A percentile compares a stretch with the other conserved stretches of the same genome.
Evolutionary conservation across 306 rosid genomes (phyloP).

Genomic region (Gleditsia sinensis): DNA sequence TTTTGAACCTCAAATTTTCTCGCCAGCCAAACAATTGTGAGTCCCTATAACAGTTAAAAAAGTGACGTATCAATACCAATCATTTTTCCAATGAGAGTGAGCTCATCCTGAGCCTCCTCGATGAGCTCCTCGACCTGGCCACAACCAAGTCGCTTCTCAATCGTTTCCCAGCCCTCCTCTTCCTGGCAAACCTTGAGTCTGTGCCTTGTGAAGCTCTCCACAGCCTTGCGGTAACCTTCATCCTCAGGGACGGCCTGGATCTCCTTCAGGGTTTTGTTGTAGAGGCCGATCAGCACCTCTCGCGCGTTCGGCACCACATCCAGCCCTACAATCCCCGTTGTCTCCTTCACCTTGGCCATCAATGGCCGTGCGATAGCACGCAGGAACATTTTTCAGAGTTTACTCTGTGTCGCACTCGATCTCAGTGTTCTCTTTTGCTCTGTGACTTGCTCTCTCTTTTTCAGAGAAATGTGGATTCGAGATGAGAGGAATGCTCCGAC

Average conservation of each 20-base stretch:
- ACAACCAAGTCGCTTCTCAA: slow-evolving; percentile 75
- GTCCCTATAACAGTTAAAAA: neutral
- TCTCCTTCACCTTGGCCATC: slow-evolving; percentile 80
- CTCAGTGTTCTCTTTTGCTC: neutral
- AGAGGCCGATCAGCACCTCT: slow-evolving; percentile 73
- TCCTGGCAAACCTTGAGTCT: slow-evolving; percentile 78
- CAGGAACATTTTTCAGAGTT: slow-evolving; percentile 58
- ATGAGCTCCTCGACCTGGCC: slow-evolving; percentile 98
- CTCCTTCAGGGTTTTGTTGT: slow-evolving; percentile 78
- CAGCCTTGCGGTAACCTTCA: slow-evolving; percentile 92
- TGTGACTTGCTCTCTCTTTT: too few species aligned
- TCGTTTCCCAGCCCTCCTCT: slow-evolving; percentile 79
- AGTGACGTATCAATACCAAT: slow-evolving; percentile 49
- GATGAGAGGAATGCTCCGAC: neutral
- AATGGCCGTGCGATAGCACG: slow-evolving; percentile 82
- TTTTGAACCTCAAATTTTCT: neutral
- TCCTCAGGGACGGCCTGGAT: slow-evolving; percentile 85
- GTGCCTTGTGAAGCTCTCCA: slow-evolving; percentile 78
- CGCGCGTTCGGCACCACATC: slow-evolving; percentile 91
- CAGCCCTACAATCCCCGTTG: slow-evolving; percentile 86
- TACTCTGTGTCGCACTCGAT: neutral
- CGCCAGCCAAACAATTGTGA: neutral
- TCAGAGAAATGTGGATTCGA: neutral
- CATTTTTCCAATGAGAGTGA: slow-evolving; percentile 71
- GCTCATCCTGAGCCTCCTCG: slow-evolving; percentile 91